These are phyloP conservation scores for Chlorella variabilis DNA, from an alignment of 163 green algal genomes.

Conservation along the genomic window DNA sequence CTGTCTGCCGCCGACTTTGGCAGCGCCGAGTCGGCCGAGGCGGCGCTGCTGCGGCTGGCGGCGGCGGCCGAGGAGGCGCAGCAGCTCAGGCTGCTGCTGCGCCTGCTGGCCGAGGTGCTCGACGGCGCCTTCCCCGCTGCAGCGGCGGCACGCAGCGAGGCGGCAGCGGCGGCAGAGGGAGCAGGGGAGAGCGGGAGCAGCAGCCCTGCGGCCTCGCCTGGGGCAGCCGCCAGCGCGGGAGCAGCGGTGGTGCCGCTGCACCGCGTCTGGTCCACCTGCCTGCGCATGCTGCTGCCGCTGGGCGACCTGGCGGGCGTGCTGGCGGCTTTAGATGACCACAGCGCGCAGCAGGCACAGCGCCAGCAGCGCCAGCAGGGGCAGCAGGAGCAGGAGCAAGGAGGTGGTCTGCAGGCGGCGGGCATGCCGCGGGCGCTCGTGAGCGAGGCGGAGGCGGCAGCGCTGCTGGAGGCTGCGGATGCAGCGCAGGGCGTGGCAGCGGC, in stretches of 20 bases:
- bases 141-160: neutral
- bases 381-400: too few species aligned
- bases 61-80: conserved; percentile 9
- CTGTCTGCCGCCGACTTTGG: conserved; percentile 35
- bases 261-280: conserved; percentile 18
- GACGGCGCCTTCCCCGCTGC: neutral
- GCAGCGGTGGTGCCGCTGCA: conserved; percentile 1
- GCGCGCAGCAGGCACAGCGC: neutral
- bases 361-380: neutral
- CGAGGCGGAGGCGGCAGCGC: conserved; percentile 1
- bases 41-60: conserved; percentile 31
- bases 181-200: neutral
- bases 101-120: conserved; percentile 25
- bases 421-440: neutral
- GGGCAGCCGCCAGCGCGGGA: too few species aligned
- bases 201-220: too few species aligned
- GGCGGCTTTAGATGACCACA: conserved; percentile 15
- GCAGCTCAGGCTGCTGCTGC: conserved; percentile 28
- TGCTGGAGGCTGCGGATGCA: conserved; percentile 24
- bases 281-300: conserved; percentile 15
- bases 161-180: neutral
- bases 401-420: too few species aligned
- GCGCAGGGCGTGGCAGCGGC: conserved; percentile 21
- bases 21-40: neutral
- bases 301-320: conserved; percentile 16